Evolutionary conservation across 345 rosid genomes (phyloP).

Genomic region (Luvunga scandens): DNA sequence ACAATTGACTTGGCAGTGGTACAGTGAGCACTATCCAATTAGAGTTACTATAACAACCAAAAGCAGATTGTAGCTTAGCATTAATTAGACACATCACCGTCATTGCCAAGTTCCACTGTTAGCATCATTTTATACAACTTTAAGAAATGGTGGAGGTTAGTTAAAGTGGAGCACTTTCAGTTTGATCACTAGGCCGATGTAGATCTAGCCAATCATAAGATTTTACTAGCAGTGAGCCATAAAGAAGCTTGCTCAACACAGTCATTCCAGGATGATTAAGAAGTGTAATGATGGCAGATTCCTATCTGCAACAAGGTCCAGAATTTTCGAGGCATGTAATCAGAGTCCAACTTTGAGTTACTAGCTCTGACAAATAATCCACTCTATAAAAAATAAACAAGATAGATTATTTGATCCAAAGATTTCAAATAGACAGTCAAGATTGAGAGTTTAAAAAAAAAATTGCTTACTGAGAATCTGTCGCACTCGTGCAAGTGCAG

Average conservation of each 20-base stretch:
- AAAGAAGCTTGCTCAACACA: conserved; percentile 75
- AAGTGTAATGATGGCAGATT: conserved; percentile 85
- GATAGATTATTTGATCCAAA: not conserved
- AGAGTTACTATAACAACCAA: not conserved
- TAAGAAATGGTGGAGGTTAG: not conserved
- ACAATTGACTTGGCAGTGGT: not conserved
- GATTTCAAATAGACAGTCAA: not conserved
- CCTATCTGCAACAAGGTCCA: conserved; percentile 59
- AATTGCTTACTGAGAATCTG: conserved; percentile 76
- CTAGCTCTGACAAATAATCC: not conserved
- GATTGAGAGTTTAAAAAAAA: too few relatives aligned
- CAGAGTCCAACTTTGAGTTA: not conserved
- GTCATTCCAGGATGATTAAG: conserved; percentile 97
- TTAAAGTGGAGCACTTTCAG: conserved; percentile 46
- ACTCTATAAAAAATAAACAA: not conserved
- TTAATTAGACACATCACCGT: not conserved
- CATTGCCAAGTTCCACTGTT: not conserved
- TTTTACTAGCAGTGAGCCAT: conserved; percentile 74
- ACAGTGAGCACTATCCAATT: not conserved
- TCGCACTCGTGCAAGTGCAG: conserved; percentile 86
- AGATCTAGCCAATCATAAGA: conserved; percentile 87
- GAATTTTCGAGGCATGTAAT: not conserved
- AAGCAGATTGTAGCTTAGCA: not conserved
- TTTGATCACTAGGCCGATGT: conserved; percentile 44
- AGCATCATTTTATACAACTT: not conserved